These are phyloP conservation scores for Skeletonema marinoi DNA, from an alignment of 108 stramenopile species.

Conservation along the genomic window DNA sequence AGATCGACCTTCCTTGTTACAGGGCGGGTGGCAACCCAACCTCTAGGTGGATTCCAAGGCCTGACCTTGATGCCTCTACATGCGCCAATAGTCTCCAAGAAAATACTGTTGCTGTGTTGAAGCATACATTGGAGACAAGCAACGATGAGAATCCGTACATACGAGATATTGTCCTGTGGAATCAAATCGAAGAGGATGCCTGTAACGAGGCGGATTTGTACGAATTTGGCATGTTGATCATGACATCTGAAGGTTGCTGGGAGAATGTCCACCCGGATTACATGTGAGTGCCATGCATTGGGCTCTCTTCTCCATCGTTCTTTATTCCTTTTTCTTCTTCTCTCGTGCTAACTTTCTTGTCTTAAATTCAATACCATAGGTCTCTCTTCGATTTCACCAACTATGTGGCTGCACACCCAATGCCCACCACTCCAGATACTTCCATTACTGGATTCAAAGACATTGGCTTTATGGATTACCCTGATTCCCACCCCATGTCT, in stretches of 20 bases:
- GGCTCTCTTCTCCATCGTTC: not conserved
- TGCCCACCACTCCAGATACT: constrained; percentile 7
- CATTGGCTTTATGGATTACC: constrained; percentile 33
- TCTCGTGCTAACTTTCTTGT: not conserved
- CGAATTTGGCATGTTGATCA: constrained; percentile 45
- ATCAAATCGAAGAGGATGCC: constrained; percentile 20
- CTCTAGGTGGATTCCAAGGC: constrained; percentile 42
- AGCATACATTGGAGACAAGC: constrained; percentile 22
- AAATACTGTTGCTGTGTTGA: constrained; percentile 11
- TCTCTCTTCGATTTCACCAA: constrained; percentile 41
- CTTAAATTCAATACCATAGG: constrained; percentile 3
- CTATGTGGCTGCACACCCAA: constrained; percentile 27
- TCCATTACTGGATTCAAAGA: constrained; percentile 27
- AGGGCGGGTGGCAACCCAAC: constrained; percentile 15
- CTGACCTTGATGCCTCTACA: constrained; percentile 21
- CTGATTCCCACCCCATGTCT: constrained; percentile 30
- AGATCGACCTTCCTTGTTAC: constrained; percentile 22
- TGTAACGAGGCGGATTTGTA: constrained; percentile 27
- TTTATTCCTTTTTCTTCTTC: not conserved
- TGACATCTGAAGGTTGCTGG: constrained; percentile 49
- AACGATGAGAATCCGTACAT: constrained; percentile 40
- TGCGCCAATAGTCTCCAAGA: constrained; percentile 33
- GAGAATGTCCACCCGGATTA: constrained; percentile 57
- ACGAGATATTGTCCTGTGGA: constrained; percentile 42
- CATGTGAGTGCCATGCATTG: constrained; percentile 27